A percentile compares a stretch with the other conserved stretches of the same genome.
These are phyloP conservation scores for Blastobotrys buckinghamii DNA, from an alignment of 1,139 yeast genomes.

Conservation along the genomic window DNA sequence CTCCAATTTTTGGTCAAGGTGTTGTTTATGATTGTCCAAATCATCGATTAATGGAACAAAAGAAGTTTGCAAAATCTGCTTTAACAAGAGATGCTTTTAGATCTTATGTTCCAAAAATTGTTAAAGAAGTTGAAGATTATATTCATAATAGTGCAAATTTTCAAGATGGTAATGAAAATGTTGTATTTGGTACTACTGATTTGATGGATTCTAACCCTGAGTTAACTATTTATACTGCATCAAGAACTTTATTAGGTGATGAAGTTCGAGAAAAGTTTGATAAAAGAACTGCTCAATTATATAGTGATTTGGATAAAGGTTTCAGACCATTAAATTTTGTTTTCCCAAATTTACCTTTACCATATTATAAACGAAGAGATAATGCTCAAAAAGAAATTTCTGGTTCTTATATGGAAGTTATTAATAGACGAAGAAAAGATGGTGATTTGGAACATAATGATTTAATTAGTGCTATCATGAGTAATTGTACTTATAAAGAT, in stretches of 20 bases:
- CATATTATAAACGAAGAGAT: constrained; percentile 79
- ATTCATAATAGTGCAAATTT: constrained; percentile 46
- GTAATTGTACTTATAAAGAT: constrained; percentile 79
- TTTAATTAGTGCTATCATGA: constrained; percentile 82
- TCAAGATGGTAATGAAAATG: constrained; percentile 29
- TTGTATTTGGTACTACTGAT: constrained; percentile 50
- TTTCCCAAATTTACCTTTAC: constrained; percentile 88
- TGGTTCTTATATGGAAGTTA: constrained; percentile 70
- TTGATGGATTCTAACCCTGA: constrained; percentile 89
- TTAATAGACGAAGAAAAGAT: constrained; percentile 61
- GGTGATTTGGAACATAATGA: constrained; percentile 74
- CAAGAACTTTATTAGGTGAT: constrained; percentile 84
- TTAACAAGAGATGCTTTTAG: constrained; percentile 81
- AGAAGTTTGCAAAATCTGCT: constrained; percentile 90
- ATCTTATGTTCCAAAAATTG: constrained; percentile 80
- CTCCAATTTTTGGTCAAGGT: constrained; percentile 97
- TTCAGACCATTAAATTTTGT: constrained; percentile 95
- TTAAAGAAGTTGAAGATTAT: constrained; percentile 67
- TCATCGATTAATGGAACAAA: constrained; percentile 91
- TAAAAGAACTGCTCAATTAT: constrained; percentile 75
- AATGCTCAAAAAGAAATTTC: constrained; percentile 80
- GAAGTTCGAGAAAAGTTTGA: constrained; percentile 83
- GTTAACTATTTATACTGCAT: constrained; percentile 93
- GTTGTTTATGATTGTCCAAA: constrained; percentile 97
- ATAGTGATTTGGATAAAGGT: constrained; percentile 91